These are phyloP conservation scores for Fennellomyces sp. DNA, from an alignment of 371 early-diverging fungal genomes.

Conservation along the genomic window DNA sequence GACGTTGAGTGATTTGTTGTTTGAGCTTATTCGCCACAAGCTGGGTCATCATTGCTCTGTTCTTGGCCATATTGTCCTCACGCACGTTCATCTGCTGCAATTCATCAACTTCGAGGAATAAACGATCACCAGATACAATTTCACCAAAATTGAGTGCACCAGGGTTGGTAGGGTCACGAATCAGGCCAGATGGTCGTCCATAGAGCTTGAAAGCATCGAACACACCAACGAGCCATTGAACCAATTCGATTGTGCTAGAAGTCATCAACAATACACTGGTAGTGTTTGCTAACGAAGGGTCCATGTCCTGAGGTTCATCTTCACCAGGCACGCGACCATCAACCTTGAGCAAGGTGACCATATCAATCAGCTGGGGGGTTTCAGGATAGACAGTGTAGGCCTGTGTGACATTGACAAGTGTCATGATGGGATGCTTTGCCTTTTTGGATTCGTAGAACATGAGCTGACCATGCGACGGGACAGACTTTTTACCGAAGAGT, in stretches of 20 bases:
- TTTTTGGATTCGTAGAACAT: constrained; percentile 63
- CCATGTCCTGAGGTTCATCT: not conserved
- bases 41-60: constrained; percentile 28
- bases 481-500: constrained; percentile 55
- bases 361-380: constrained; percentile 39
- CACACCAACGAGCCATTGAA: constrained; percentile 44
- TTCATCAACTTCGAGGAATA: constrained; percentile 41
- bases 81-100: constrained; percentile 26
- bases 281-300: not conserved
- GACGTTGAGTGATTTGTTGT: constrained; percentile 2
- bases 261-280: constrained; percentile 46
- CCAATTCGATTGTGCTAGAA: constrained; percentile 40
- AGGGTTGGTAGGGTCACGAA: constrained; percentile 28
- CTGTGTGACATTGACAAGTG: constrained; percentile 62
- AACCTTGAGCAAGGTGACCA: constrained; percentile 47
- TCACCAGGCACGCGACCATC: constrained; percentile 24
- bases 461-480: constrained; percentile 54
- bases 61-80: constrained; percentile 20
- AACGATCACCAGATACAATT: constrained; percentile 15
- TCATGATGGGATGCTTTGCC: constrained; percentile 58
- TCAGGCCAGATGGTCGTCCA: constrained; percentile 44
- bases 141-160: constrained; percentile 43
- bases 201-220: constrained; percentile 57
- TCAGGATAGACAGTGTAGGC: constrained; percentile 78
- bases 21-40: constrained; percentile 25